Evolutionary conservation across 108 stramenopile genomes (phyloP).

Genomic region (Cylindrotheca fusiformis): DNA sequence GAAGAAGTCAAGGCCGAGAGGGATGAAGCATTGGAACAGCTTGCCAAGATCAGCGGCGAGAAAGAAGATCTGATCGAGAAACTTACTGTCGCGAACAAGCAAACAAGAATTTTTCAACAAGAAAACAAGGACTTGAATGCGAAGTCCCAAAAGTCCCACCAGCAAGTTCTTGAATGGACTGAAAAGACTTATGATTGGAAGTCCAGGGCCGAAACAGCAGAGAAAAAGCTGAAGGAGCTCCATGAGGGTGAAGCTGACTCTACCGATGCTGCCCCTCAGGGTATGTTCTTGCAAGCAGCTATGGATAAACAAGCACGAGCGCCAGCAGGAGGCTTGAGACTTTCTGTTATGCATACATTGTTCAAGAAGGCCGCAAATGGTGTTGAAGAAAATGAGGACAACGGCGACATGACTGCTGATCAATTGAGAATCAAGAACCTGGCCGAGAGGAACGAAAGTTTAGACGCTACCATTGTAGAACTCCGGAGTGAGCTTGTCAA

Average conservation of each 20-base stretch:
- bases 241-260: constrained; percentile 10
- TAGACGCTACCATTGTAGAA: constrained; percentile 20
- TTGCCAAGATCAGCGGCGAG: constrained; percentile 13
- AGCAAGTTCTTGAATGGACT: constrained; percentile 24
- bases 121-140: constrained; percentile 15
- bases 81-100: constrained; percentile 12
- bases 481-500: constrained; percentile 42
- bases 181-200: constrained; percentile 41
- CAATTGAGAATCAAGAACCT: constrained; percentile 30
- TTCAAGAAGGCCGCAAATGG: background rate
- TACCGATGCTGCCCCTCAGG: constrained; percentile 27
- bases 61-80: constrained; percentile 23
- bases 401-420: constrained; percentile 22
- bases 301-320: constrained; percentile 25
- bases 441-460: constrained; percentile 20
- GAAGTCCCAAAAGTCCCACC: constrained; percentile 13
- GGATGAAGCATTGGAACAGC: constrained; percentile 5
- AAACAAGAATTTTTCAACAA: constrained; percentile 9
- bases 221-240: constrained; percentile 16
- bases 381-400: background rate
- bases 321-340: background rate
- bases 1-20: constrained; percentile 14
- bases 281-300: constrained; percentile 29
- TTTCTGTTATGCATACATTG: background rate
- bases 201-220: constrained; percentile 30